Conservation (phyloP, 306 rosid species). For the Pueraria montana region DNA sequence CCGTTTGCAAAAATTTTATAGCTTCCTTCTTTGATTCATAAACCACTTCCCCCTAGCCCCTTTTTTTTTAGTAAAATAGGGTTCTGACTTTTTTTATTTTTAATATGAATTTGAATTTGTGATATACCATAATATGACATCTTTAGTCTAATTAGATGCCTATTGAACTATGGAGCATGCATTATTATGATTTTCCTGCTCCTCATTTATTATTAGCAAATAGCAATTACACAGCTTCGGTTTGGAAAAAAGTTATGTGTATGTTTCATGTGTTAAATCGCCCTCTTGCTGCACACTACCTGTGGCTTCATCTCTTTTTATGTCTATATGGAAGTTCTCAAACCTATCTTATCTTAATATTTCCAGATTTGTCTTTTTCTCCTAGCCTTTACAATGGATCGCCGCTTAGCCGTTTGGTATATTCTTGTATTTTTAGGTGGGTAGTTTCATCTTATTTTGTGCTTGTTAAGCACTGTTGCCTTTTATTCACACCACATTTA, state of each 20-base stretch:
- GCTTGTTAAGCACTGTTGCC: slow-evolving; percentile 16
- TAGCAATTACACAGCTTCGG: no score
- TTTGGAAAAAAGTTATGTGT: no score
- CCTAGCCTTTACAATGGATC: slow-evolving; percentile 78
- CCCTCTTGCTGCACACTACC: neutral
- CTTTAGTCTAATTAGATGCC: no score
- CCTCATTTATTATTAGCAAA: no score
- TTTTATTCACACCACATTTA: slow-evolving; percentile 28
- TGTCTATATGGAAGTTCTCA: slow-evolving; percentile 28
- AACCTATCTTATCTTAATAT: slow-evolving; percentile 39
- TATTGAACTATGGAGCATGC: no score
- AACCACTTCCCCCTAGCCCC: neutral
- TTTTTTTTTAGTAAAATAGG: neutral
- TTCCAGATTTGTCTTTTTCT: slow-evolving; percentile 80
- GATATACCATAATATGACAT: no score
- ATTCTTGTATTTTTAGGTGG: slow-evolving; percentile 72
- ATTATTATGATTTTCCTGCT: no score
- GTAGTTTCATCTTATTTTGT: slow-evolving; percentile 44
- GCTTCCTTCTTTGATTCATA: slow-evolving; percentile 24
- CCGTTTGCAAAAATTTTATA: neutral
- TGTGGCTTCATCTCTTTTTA: slow-evolving; percentile 29
- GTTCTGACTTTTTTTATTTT: neutral
- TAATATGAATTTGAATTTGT: neutral
- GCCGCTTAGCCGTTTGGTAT: slow-evolving; percentile 85
- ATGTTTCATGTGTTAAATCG: slow-evolving; percentile 32